Base-by-base conservation (phyloP, 1,139 yeast species). In the Debaryomyces sp. region DNA sequence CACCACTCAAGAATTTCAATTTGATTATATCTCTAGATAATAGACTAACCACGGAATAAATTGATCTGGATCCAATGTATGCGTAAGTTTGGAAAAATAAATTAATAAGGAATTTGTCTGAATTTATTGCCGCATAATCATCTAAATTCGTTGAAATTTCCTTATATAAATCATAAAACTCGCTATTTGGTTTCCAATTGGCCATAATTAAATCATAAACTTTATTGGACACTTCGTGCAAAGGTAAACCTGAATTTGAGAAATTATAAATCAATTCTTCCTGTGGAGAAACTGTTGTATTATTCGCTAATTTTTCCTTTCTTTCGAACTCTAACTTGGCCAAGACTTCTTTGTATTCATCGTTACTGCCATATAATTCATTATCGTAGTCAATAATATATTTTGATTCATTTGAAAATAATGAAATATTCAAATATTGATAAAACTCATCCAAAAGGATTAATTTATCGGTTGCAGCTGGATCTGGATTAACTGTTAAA, bases 31-130 rank as follows among this genome's bases (percentile, higher is more conserved):
- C 80, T 51, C 85, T 79, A 38, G 78, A 76, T 51, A 90, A 75
- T 63, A 88, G 85, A 56, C 83, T 83, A 47, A 84, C 85, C 37
- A 91, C 91, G 49, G 96, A 96, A 22, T 96, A 89, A 42, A 92
- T 79, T 0, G 98, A 91, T 62, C 98, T 81, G 42, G 90, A 87
- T 23, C 98, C 97, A 52, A 91, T 84, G 59, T 84, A 86, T 43
- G 95, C 88, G 48, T 90, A 77, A 0, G 88, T 77, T 60, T 89
- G 92, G 55, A 87, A 77, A 22, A 91, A 68, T 24, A 89, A 70
- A 33, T 87, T 81, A 38, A 87, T 73, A 37, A 83, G 64, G 51
- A 85, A 78, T 66, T 55, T 78, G 71, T 55, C 81, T 53, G 62
- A 60, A 48, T 71, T 60, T 21, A 72, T 61, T 2, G 67, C 68